Conservation (phyloP, 176 grass and related monocot genomes). For the Melocanna baccifera region DNA sequence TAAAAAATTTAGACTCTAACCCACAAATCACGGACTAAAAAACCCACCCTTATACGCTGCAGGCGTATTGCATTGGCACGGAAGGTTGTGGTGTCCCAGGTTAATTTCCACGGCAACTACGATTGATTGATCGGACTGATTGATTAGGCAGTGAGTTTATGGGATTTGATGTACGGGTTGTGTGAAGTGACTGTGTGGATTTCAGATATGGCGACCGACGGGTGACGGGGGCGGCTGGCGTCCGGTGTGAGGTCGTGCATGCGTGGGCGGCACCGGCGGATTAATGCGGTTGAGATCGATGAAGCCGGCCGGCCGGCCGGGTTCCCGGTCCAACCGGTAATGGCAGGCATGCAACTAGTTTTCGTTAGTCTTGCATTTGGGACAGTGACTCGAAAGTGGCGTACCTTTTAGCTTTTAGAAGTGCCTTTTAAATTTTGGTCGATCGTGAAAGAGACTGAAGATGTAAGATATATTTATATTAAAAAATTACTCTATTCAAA, state of each 20-base stretch:
- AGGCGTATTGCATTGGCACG: not conserved
- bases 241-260: constrained; percentile 21
- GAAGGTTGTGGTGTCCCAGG: not conserved
- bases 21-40: no score
- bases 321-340: constrained; percentile 21
- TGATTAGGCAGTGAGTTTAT: not conserved
- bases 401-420: no score
- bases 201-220: not conserved
- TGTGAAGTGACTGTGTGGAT: not conserved
- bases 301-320: not conserved
- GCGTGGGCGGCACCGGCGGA: constrained; percentile 38
- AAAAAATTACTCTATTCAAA: no score
- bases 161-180: not conserved
- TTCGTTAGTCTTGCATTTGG: not conserved
- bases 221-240: not conserved
- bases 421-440: no score
- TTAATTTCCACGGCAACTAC: not conserved
- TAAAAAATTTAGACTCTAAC: no score
- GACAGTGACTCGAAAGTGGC: not conserved
- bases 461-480: no score
- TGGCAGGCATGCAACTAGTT: not conserved
- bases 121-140: not conserved
- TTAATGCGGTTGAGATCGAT: constrained; percentile 9
- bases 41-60: no score
- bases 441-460: no score